Base-by-base conservation (phyloP, 2,329 filamentous ascomycete genomes). In the Fusarium sp. region DNA sequence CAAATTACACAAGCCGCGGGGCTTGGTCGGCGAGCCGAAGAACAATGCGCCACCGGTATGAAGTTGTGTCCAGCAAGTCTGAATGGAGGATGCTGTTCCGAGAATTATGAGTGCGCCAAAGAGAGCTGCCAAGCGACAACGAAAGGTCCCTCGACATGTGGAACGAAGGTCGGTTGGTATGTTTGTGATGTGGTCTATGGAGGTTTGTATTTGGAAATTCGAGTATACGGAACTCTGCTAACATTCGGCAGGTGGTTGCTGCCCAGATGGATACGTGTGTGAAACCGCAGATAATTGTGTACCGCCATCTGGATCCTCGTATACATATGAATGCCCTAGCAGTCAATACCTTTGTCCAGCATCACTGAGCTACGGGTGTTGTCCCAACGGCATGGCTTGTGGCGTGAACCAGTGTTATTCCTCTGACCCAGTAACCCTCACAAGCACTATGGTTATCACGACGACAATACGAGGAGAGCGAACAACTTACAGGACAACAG, bases 351-450 rank as follows among this genome's bases (percentile, higher is more conserved):
- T 82, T 5, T 89, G 87, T 59, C 82, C 87, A 2, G 70, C 82
- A 7, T 84, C 83, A 2, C 67, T 85, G 6, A 83, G 82, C 52
- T 84, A 82, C 59, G 86, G 86, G 0, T 89, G 87, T 66, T 89
- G 87, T 71, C 76, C 75, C 4, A 81, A 75, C 46, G 83, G 83
- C 6, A 81, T 84, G 79, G 83, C 75, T 28, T 89, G 87, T 69
- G 86, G 80, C 4, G 58, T 71, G 28, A 77, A 77, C 26, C 75
- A 78, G 49, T 89, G 87, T 70, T 88, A 85, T 61, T 78, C 81
- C 2, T 85, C 83, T 0, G 77, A 76, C 0, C 80, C 83, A 2
- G 73, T 78, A 2, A 87, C 85, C 0, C 76, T 80, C n/a, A 83
- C 80, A 2, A 72, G 83, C 8, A 82, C 81, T 1, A 76, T 80